Evolutionary conservation across 2,329 filamentous ascomycete genomes (phyloP), one percentile per base, ranked within the genome.

Genomic region (Thielaviopsis euricoi): DNA sequence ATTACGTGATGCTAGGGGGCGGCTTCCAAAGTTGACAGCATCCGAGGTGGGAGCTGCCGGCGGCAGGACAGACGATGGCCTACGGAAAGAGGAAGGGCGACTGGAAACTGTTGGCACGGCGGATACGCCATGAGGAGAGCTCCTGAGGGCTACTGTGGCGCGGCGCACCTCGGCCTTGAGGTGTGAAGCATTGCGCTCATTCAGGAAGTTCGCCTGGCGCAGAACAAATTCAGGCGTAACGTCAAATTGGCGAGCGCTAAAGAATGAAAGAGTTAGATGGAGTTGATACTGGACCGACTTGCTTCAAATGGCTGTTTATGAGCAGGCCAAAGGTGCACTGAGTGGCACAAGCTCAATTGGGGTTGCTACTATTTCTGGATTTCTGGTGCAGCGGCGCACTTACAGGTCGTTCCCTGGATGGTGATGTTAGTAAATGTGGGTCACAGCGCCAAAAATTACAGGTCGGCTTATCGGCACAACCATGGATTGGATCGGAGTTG

Each of bases 191-290:
- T 97, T 89, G 55, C 87, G 79, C 68, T 97, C 90, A 66, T 93
- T 95, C 6, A 97, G 80, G 80, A 89, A 95, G 69, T 89, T 89
- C 62, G 89, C 89, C 71, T 98, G 89, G 67, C 95, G 88, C 17
- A 96, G 80, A 33, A 98, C 78, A 66, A 97, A 97, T 48, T 89
- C 79, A 59, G 94, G 81, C 25, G 87, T 85, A 21, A 96, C 91
- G 62, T 90, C 80, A 70, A 96, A 95, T 52, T 81, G 77, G 56
- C 79, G 75, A 52, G 87, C 88, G 66, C 85, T 86, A 64, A 4
- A 23, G 22, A 37, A 9, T 23, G 37, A 26, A 15, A 52, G 13
- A 23, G 22, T 17, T 54, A n/a, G 23, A 19, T 3, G 6, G 23
- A 13, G 49, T 53, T 21, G 9, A 3, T 21, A 15, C n/a, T 17